phyloP scores from a whole-genome alignment of 2,329 filamentous ascomycete genomes.

The Ascochyta fabae region DNA sequence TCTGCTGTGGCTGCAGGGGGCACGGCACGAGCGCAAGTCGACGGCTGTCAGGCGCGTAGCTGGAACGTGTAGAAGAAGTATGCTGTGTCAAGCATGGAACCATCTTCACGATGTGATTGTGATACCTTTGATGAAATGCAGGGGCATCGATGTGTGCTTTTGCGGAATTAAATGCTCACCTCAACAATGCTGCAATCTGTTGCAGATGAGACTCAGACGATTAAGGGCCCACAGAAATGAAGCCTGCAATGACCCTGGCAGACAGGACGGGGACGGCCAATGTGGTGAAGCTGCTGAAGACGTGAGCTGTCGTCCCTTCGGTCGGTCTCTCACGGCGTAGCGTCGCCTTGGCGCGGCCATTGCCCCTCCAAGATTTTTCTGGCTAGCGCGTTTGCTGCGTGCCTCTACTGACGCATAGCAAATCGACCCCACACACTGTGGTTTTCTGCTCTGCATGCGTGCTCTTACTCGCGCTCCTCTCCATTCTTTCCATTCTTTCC shows the following conservation, averaged over 20 bases:
- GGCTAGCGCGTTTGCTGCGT: conserved; percentile 29
- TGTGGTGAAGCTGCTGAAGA: background rate
- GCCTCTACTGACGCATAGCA: conserved; percentile 37
- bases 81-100: background rate
- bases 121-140: conserved; percentile 13
- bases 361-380: conserved; percentile 37
- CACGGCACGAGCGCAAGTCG: conserved; percentile 4
- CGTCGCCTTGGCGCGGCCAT: conserved; percentile 18
- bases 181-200: conserved; percentile 1
- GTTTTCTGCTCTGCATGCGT: conserved; percentile 24
- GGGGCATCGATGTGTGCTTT: conserved; percentile 5
- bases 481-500: conserved; percentile 37
- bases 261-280: background rate
- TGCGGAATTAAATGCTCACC: background rate
- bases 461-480: conserved; percentile 17
- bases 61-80: background rate
- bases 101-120: conserved; percentile 3
- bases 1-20: conserved; percentile 6
- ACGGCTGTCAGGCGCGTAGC: background rate
- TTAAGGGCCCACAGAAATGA: background rate
- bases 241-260: conserved; percentile 1
- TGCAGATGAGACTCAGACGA: background rate
- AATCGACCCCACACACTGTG: conserved; percentile 26
- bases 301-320: conserved; percentile 12
- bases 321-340: background rate